A percentile compares a stretch with the other conserved stretches of the same genome.
Conservation (phyloP, 2,329 filamentous ascomycete species). For the Cytospora piceicola region DNA sequence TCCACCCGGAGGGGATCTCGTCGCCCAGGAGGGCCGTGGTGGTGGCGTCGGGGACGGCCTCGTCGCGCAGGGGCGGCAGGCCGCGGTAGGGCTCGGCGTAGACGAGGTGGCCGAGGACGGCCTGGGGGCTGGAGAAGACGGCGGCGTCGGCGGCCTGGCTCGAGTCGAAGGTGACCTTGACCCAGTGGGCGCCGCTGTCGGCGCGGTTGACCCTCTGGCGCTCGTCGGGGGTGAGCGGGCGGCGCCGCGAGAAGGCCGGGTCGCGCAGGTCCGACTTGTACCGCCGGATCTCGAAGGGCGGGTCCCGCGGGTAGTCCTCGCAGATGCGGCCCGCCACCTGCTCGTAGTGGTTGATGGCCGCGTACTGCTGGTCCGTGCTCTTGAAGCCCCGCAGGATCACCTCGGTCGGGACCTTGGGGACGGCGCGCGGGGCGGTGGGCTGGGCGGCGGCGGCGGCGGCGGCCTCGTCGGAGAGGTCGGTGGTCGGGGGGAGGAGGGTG, state of each 20-base stretch:
- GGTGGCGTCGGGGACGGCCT: slow-evolving; percentile 60
- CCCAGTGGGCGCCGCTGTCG: slow-evolving; percentile 87
- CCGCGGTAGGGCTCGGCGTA: slow-evolving; percentile 73
- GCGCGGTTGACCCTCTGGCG: slow-evolving; percentile 79
- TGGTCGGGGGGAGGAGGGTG: slow-evolving; percentile 16
- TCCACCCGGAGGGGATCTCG: slow-evolving; percentile 35
- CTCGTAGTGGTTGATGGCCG: slow-evolving; percentile 87
- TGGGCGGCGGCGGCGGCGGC: slow-evolving; percentile 27
- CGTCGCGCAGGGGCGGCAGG: slow-evolving; percentile 65
- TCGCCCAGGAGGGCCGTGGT: slow-evolving; percentile 37
- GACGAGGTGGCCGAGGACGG: slow-evolving; percentile 70
- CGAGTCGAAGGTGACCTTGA: slow-evolving; percentile 82
- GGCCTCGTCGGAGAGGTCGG: slow-evolving; percentile 32
- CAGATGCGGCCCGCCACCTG: slow-evolving; percentile 83
- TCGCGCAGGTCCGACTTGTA: slow-evolving; percentile 78
- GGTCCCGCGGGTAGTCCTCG: slow-evolving; percentile 88
- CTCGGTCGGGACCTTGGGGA: slow-evolving; percentile 61
- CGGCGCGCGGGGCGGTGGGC: slow-evolving; percentile 37
- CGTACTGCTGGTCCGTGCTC: slow-evolving; percentile 71
- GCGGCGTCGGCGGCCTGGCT: slow-evolving; percentile 72
- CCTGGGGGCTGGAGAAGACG: slow-evolving; percentile 70
- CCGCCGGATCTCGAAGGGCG: slow-evolving; percentile 70
- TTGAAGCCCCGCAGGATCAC: slow-evolving; percentile 84
- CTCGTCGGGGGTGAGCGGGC: slow-evolving; percentile 70
- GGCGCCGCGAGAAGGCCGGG: slow-evolving; percentile 68